Percentiles rank a stretch among this genome's conserved stretches.
Conservation (phyloP, 2,329 filamentous ascomycete species). For the Rutstroemia sp. region DNA sequence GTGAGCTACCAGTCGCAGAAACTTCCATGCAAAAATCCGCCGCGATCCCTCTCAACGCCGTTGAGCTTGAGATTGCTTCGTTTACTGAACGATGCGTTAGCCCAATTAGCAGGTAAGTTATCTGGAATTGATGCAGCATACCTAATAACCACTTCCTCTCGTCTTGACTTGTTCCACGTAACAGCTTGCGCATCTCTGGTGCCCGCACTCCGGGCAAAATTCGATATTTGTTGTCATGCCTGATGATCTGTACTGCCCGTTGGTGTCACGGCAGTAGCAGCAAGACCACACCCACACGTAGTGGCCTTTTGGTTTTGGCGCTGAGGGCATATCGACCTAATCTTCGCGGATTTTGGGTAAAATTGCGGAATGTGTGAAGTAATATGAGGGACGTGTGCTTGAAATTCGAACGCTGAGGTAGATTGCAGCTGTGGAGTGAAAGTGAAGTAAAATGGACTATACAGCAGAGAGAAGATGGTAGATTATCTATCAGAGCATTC, state of each 20-base stretch:
- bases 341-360: neutral
- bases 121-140: neutral
- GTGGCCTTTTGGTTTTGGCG: neutral
- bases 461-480: too few relatives aligned
- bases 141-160: neutral
- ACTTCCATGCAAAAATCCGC: too few relatives aligned
- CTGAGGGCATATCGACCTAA: neutral
- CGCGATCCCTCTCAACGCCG: neutral
- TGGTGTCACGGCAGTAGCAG: neutral
- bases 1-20: neutral
- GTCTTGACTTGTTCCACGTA: neutral
- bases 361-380: neutral
- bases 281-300: neutral
- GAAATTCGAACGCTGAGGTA: neutral
- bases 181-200: neutral
- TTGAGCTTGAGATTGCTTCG: neutral
- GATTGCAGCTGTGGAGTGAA: neutral
- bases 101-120: neutral
- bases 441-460: neutral
- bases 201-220: neutral
- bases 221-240: constrained; percentile 3
- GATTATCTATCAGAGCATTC: too few relatives aligned
- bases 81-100: neutral
- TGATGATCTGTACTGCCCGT: neutral
- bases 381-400: neutral